Evolutionary conservation across 805 yeast genomes (phyloP), one percentile per base, ranked within the genome.

Genomic region (Candida tammaniensis): DNA sequence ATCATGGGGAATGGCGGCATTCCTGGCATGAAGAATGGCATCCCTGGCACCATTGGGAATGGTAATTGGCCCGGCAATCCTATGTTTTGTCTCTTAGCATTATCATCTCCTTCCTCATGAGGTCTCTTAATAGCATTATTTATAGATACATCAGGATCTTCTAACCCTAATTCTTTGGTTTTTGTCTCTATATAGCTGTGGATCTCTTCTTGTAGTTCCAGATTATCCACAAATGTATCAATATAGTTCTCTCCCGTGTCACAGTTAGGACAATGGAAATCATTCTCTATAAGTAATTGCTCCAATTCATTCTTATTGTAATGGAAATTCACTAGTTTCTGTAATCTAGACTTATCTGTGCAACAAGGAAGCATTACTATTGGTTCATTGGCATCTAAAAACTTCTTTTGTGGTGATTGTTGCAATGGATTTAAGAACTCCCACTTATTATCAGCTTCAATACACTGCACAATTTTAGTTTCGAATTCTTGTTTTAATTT

Each of bases 221-320:
- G 66, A 51, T 86, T 88, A 1, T 70, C 67, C 4, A 68, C 65
- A 29, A 91, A 64, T 12, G 80, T 73, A 57, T 91, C 98, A 31
- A 91, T 67, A 41, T 78, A 78, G 1, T 86, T 70, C 38, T 88
- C 96, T 16, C 75, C 78, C 12, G 70, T 72, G 2, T 73, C 76
- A 64, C 98, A 91, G 44, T 78, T 80, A 4, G 98, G 98, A 61
- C 98, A 91, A 24, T 76, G 78, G 61, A 91, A 91, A 52, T 91
- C 98, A 36, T 78, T 74, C 17, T 86, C 95, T 33, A 91, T 70
- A 17, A 91, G 62, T 6, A 72, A 55, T 39, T 57, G 59, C 41
- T 68, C 73, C 36, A 67, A 47, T 12, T 56, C 63, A 5, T 50
- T 43, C 45, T 63, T 64, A 38, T 64, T 53, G 47, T 67, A 67